Evolutionary conservation across 2,329 filamentous ascomycete species (phyloP).

Genomic region (Pseudogymnoascus pannorum): DNA sequence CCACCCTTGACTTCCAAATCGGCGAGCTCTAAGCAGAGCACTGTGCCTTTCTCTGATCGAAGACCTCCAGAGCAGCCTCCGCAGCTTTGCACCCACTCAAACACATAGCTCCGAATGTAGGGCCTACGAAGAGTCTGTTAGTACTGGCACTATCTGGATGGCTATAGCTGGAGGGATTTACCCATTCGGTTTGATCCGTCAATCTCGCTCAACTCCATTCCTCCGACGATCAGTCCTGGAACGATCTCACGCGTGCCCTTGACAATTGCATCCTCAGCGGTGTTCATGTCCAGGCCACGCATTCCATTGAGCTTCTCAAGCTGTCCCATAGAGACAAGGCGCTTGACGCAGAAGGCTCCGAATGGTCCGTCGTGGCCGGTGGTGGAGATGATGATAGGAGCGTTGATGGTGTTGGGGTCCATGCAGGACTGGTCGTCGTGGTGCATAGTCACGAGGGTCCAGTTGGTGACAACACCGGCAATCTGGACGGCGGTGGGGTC

Average conservation of each 20-base stretch:
- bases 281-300: constrained; percentile 88
- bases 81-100: constrained; percentile 84
- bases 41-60: constrained; percentile 70
- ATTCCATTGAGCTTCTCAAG: constrained; percentile 83
- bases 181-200: constrained; percentile 91
- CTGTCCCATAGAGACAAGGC: constrained; percentile 79
- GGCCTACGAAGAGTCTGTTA: constrained; percentile 37
- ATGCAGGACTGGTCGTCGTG: constrained; percentile 90
- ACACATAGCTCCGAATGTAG: constrained; percentile 85
- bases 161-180: constrained; percentile 9
- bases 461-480: constrained; percentile 90
- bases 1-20: background rate
- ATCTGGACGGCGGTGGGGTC: constrained; percentile 54
- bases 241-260: constrained; percentile 84
- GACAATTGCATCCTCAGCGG: constrained; percentile 86
- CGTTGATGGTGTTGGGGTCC: constrained; percentile 96
- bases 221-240: constrained; percentile 83
- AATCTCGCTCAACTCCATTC: constrained; percentile 88
- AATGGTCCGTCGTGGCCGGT: constrained; percentile 89
- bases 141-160: background rate
- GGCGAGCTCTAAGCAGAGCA: constrained; percentile 8
- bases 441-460: constrained; percentile 83
- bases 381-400: constrained; percentile 78
- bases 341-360: constrained; percentile 85
- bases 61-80: constrained; percentile 73